Base-by-base conservation (phyloP, 805 yeast species). In the Ogataea allantospora region DNA sequence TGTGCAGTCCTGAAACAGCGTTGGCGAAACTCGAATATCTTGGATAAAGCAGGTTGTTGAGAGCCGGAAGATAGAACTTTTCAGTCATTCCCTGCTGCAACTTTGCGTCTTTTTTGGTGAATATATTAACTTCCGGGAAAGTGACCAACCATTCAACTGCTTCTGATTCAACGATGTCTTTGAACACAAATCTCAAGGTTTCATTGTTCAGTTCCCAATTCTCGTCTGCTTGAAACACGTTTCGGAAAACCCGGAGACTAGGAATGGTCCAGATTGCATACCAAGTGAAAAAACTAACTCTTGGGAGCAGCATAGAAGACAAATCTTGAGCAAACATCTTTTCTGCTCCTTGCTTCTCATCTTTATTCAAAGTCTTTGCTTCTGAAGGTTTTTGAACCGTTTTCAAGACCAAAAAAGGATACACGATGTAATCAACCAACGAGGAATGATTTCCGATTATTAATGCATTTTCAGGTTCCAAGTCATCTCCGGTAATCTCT, bases 41-140 rank as follows among this genome's bases (percentile, higher is more conserved):
- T 3, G 97, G 97, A 51, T 88, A 88, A 18, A 89, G 62, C 6
- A 86, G 62, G 45, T 84, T 70, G 8, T 72, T 58, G 13, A 83
- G 68, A 11, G 58, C 61, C 0, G 91, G 86, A n/a, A 83, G 65
- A 38, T 71, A 82, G 50, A 71, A 77, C 40, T 71, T 70, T 27
- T 71, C 72, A 31, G 80, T 70, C 43, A 78, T 68, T 20, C 71
- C 67, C 26, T 70, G 65, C 44, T 88, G 95, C 27, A 72, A 35
- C 51, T 57, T 46, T 30, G 65, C 56, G 30, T 69, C 68, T 24
- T 71, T 71, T 8, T 71, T 65, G 0, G 80, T 74, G 58, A 76
- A 73, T 6, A 83, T 75, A 51, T 83, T 84, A 4, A 85, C 96
- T 59, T 89, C 97, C 0, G 97, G 97, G 48, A 88, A 88, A 7